Evolutionary conservation across 1,284 basidiomycete genomes (phyloP), one percentile per base, ranked within the genome.

Genomic region (Rhodotorula sp.): DNA sequence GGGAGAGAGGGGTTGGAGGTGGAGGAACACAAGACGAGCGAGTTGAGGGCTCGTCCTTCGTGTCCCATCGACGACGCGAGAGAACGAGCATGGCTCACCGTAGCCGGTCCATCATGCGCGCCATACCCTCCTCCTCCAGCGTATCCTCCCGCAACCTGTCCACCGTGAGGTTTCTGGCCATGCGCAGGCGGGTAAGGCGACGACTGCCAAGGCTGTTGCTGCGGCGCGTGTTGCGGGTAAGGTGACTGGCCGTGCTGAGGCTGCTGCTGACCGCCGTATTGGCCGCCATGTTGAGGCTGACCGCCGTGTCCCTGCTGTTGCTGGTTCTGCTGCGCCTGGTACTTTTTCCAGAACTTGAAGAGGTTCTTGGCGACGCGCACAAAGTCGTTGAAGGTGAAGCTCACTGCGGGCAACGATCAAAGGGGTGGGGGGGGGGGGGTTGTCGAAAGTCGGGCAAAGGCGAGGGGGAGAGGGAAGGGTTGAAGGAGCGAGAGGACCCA

Each of bases 61-160:
- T 5, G 47, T 13, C 5, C 9, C 19, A 22, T 46, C 2, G 60
- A 54, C 30, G 34, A 24, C 4, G 46, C 36, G 48, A 15, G 36
- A 30, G 10, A 27, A 20, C 29, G 32, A 30, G 29, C 11, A 34
- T 32, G 22, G 63, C 73, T 68, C 48, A 74, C 73, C 32, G 71
- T 75, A 17, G 74, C 64, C 7, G 69, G 69, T 1, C 74, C 74
- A 61, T 75, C 71, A 29, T 73, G 64, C 9, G 66, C 52, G 8
- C 73, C 73, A 36, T 75, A 75, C 3, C 58, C 61, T 48, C 72
- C 72, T 39, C 55, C 34, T 57, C 30, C 27, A 10, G 39, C 39
- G n/a, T 58, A 11, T 9, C 24, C 39, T 30, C 46, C 58, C 39
- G 62, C 46, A 48, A 46, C 30, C 17, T 39, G 15, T 61, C 58